A percentile compares a stretch with the other conserved stretches of the same genome.
phyloP scores from a whole-genome alignment of 2,329 filamentous ascomycete genomes.

The Botryotinia globosa region DNA sequence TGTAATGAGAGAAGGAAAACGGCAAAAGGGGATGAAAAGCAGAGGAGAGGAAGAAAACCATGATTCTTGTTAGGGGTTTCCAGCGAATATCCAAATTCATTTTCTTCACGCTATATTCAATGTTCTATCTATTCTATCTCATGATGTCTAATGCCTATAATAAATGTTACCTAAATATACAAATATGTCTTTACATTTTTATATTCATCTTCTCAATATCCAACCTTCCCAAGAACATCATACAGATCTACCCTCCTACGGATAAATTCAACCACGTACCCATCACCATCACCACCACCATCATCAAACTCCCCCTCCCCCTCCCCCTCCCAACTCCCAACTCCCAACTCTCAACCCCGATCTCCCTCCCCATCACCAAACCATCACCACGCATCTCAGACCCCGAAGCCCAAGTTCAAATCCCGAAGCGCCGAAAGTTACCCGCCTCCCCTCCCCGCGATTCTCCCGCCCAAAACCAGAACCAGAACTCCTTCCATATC shows the following conservation, averaged over 20 bases:
- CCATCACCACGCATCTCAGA: neutral
- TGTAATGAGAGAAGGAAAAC: neutral
- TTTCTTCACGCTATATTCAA: neutral
- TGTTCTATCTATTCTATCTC: neutral
- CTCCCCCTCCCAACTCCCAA: no score
- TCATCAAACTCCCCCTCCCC: neutral
- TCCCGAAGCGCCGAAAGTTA: neutral
- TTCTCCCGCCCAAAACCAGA: neutral
- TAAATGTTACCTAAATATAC: accelerated
- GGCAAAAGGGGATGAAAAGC: neutral
- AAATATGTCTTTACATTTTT: neutral
- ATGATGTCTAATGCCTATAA: neutral
- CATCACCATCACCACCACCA: no score
- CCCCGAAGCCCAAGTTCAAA: neutral
- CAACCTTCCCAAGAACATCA: neutral
- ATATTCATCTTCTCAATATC: neutral
- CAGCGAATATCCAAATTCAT: neutral
- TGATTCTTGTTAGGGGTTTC: neutral
- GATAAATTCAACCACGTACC: neutral
- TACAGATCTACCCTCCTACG: neutral
- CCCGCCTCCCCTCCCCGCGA: neutral
- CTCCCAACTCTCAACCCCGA: no score
- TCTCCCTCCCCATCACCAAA: neutral
- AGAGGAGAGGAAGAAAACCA: neutral
- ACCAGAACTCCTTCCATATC: neutral